A percentile compares a stretch with the other conserved stretches of the same genome.
Evolutionary conservation across 2,329 filamentous ascomycete species (phyloP).

Genomic region (Ambrosiella xylebori): DNA sequence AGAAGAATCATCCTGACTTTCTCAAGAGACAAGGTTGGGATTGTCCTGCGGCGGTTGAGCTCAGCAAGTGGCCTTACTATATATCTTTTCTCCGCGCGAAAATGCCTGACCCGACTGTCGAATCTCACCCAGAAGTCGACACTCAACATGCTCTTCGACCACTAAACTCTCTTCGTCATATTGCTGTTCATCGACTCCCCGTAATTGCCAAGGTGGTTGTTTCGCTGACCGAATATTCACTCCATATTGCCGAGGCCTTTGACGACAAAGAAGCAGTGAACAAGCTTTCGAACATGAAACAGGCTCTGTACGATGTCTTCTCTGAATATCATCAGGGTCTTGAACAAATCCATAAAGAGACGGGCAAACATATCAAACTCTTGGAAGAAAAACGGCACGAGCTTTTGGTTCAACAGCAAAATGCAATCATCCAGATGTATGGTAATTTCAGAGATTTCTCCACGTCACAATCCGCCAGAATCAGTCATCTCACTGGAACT

Average conservation of each 20-base stretch:
- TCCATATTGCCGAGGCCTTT: slow-evolving; percentile 4
- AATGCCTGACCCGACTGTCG: slow-evolving; percentile 4
- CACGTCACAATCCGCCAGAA: background rate
- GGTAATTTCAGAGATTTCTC: background rate
- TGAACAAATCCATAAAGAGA: background rate
- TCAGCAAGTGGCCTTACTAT: slow-evolving; percentile 6
- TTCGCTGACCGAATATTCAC: slow-evolving; percentile 1
- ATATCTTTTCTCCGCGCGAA: background rate
- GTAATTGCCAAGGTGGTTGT: slow-evolving; percentile 2
- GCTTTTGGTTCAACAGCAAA: slow-evolving; percentile 2
- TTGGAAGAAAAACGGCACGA: slow-evolving; percentile 4
- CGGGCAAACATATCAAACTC: background rate
- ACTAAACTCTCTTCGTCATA: slow-evolving; percentile 7
- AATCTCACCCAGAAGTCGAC: background rate
- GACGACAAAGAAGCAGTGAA: background rate
- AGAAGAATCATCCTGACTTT: slow-evolving; percentile 1
- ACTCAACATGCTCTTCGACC: slow-evolving; percentile 1
- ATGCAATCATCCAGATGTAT: background rate
- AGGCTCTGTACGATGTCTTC: background rate
- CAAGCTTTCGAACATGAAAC: background rate
- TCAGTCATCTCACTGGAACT: background rate
- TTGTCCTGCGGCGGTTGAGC: slow-evolving; percentile 5
- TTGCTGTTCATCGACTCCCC: slow-evolving; percentile 8
- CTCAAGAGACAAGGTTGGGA: slow-evolving; percentile 2
- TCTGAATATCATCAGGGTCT: background rate